These are phyloP conservation scores for Umbelopsis sp. DNA, from an alignment of 192 early-diverging fungal genomes.

Conservation along the genomic window DNA sequence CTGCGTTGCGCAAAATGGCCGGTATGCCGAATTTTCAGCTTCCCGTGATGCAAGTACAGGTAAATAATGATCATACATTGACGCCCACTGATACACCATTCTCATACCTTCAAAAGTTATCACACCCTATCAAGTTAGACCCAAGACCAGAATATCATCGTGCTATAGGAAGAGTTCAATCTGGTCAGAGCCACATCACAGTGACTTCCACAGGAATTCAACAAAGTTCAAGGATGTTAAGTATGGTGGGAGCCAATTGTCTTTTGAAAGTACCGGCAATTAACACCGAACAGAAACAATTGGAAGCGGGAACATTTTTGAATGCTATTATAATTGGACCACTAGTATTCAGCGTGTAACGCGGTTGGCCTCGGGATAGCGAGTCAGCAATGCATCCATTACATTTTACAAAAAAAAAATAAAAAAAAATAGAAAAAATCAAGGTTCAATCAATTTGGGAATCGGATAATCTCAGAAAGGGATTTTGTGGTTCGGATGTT, in stretches of 20 bases:
- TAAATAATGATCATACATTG: constrained; percentile 34
- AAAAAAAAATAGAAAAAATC: background rate
- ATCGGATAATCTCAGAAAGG: background rate
- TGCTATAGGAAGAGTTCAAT: constrained; percentile 37
- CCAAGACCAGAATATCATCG: constrained; percentile 71
- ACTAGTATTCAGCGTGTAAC: background rate
- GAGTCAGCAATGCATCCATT: background rate
- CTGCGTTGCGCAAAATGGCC: constrained; percentile 78
- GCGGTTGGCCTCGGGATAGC: background rate
- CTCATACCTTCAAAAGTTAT: constrained; percentile 33
- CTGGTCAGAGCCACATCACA: constrained; percentile 38
- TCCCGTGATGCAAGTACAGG: constrained; percentile 58
- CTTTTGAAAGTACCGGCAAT: constrained; percentile 72
- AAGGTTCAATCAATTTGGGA: background rate
- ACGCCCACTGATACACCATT: background rate
- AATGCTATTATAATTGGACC: constrained; percentile 11
- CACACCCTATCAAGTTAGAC: constrained; percentile 60
- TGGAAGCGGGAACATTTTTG: background rate
- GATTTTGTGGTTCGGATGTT: background rate
- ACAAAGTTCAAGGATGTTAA: constrained; percentile 78
- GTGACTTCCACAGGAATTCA: constrained; percentile 71
- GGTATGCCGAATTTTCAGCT: constrained; percentile 59
- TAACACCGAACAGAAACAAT: constrained; percentile 15
- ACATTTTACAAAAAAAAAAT: background rate
- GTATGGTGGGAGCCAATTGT: constrained; percentile 77